Evolutionary conservation across 2,329 filamentous ascomycete genomes (phyloP).

Genomic region (Colletotrichum sp.): DNA sequence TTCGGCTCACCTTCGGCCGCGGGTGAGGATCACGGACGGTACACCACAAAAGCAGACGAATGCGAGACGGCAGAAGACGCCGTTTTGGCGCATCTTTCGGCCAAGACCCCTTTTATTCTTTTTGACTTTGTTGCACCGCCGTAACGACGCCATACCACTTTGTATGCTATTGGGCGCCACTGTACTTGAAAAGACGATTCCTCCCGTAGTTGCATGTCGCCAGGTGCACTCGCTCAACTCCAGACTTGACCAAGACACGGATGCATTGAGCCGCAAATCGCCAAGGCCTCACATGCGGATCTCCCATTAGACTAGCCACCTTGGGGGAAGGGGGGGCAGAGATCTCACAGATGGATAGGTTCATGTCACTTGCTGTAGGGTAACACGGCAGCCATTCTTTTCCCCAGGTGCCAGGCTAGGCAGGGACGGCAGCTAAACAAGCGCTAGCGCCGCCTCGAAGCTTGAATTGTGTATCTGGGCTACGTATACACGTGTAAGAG

Average conservation of each 20-base stretch:
- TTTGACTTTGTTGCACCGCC: background rate
- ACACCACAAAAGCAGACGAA: background rate
- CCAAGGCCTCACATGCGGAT: background rate
- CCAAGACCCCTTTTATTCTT: background rate
- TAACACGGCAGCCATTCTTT: background rate
- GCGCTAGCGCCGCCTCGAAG: background rate
- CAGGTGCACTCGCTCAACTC: background rate
- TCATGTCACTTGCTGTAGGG: background rate
- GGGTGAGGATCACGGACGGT: background rate
- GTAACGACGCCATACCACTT: background rate
- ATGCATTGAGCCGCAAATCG: conserved; percentile 2
- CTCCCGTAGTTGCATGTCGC: background rate
- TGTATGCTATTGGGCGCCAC: background rate
- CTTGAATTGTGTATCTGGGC: background rate
- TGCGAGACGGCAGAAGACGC: background rate
- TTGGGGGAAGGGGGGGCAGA: background rate
- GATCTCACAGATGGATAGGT: background rate
- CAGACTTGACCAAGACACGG: background rate
- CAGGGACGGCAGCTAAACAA: background rate
- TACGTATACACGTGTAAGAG: background rate
- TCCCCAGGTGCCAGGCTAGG: background rate
- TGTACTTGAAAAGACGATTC: background rate
- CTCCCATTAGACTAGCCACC: background rate
- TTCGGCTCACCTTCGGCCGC: background rate
- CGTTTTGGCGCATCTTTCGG: background rate